phyloP scores from a whole-genome alignment of 2,329 filamentous ascomycete genomes.

The Aspergillus sp. region DNA sequence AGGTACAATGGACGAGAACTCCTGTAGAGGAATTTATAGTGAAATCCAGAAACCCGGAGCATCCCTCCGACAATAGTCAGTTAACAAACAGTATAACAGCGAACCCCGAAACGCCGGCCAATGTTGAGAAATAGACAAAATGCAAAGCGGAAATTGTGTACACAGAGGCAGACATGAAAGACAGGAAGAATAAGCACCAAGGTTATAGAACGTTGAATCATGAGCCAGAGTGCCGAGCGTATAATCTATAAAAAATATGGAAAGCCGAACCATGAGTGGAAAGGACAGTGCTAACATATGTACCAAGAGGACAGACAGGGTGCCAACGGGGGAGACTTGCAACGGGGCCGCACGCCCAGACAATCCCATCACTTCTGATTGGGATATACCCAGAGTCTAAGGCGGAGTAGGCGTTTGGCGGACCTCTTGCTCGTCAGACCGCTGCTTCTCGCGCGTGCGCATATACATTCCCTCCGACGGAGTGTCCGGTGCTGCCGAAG shows the following conservation, averaged over 20 bases:
- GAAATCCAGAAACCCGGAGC: not conserved
- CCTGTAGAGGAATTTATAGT: not conserved
- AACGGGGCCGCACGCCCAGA: too few relatives aligned
- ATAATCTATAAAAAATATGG: conserved; percentile 13
- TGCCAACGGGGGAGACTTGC: conserved; percentile 3
- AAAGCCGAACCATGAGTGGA: conserved; percentile 1
- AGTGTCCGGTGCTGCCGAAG: conserved; percentile 17
- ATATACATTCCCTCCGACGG: conserved; percentile 37
- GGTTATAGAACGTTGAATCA: conserved; percentile 8
- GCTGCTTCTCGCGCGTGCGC: conserved; percentile 32
- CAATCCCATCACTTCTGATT: not conserved
- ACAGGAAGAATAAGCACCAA: not conserved
- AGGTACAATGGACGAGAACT: not conserved
- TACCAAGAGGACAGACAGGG: conserved; percentile 18
- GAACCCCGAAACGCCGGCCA: conserved; percentile 19
- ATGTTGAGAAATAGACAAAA: conserved; percentile 12
- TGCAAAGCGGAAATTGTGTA: conserved; percentile 17
- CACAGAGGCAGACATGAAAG: conserved; percentile 7
- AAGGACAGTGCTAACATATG: conserved; percentile 1
- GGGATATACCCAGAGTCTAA: conserved; percentile 12
- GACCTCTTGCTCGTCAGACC: conserved; percentile 23
- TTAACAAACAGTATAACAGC: conserved; percentile 2
- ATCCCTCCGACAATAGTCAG: not conserved
- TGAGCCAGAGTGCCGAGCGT: conserved; percentile 4
- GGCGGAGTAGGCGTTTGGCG: conserved; percentile 40